These are phyloP conservation scores for Secale cereale DNA, from an alignment of 176 grass and related monocot species.

Conservation along the genomic window DNA sequence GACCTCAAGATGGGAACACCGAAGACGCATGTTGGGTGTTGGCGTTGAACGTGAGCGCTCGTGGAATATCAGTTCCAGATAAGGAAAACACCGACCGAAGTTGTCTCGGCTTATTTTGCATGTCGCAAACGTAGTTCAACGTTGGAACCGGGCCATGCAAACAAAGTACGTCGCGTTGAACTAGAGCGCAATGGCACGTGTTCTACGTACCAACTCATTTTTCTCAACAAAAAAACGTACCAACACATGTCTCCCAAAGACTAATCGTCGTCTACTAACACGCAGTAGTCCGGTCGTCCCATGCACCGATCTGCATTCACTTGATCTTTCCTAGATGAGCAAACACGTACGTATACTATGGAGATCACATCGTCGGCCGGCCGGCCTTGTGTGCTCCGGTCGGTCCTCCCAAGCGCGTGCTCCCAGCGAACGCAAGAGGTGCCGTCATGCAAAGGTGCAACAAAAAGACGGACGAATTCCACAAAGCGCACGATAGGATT, in stretches of 20 bases:
- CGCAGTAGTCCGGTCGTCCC: neutral
- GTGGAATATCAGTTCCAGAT: neutral
- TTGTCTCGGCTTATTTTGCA: neutral
- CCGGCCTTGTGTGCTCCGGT: neutral
- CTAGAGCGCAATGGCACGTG: conserved; percentile 1
- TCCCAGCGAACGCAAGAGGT: neutral
- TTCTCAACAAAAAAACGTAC: too few species aligned
- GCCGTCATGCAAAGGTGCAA: neutral
- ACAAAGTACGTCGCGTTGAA: neutral
- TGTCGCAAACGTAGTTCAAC: neutral
- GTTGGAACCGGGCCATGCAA: neutral
- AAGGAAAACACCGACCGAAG: neutral
- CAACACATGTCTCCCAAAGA: neutral
- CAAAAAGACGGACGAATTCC: neutral
- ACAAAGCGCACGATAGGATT: neutral
- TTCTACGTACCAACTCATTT: too few species aligned
- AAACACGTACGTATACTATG: neutral
- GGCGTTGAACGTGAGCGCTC: neutral
- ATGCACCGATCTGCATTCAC: neutral
- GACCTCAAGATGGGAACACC: neutral
- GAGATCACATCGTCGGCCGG: too few species aligned
- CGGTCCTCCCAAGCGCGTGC: conserved; percentile 1
- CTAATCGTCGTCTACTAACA: neutral
- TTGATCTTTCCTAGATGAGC: neutral
- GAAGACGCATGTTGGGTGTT: too few species aligned